Evolutionary conservation across 495 filamentous ascomycete species (phyloP).

Genomic region (Baudoinia panamericana): DNA sequence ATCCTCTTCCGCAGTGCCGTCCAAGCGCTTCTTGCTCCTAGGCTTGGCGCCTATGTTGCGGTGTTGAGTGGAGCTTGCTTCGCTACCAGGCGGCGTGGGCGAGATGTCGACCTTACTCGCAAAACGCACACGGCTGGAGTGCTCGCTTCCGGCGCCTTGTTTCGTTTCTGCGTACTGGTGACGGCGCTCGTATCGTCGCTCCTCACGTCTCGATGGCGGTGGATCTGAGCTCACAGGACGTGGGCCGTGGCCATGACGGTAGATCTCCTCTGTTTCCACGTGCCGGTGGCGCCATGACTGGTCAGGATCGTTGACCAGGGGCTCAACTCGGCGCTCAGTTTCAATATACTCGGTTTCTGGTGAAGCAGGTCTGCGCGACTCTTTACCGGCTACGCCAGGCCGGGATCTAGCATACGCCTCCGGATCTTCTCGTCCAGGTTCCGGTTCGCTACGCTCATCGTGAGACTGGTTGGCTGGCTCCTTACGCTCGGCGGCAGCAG

Average conservation of each 20-base stretch:
- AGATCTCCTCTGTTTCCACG: background rate
- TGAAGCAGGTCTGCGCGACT: no score
- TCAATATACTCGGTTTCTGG: constrained; percentile 10
- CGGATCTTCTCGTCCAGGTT: no score
- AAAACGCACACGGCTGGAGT: constrained; percentile 12
- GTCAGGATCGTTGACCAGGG: no score
- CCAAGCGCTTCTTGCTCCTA: constrained; percentile 4
- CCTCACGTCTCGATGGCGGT: no score
- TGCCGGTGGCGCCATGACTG: no score
- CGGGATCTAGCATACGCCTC: no score
- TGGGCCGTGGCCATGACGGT: no score
- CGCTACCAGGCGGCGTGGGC: constrained; percentile 16
- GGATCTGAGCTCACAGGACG: no score
- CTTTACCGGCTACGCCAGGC: no score
- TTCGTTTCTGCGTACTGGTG: background rate
- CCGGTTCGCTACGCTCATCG: no score
- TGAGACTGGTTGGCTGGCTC: no score
- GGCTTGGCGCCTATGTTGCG: constrained; percentile 10
- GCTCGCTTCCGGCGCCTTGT: background rate
- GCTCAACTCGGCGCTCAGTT: constrained; percentile 14
- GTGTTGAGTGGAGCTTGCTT: constrained; percentile 16
- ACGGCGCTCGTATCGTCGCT: no score
- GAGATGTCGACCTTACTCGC: constrained; percentile 19
- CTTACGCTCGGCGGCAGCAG: background rate
- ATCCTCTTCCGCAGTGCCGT: background rate